phyloP scores from a whole-genome alignment of 2,329 filamentous ascomycete species.

The Ceratocystis cubensis region DNA sequence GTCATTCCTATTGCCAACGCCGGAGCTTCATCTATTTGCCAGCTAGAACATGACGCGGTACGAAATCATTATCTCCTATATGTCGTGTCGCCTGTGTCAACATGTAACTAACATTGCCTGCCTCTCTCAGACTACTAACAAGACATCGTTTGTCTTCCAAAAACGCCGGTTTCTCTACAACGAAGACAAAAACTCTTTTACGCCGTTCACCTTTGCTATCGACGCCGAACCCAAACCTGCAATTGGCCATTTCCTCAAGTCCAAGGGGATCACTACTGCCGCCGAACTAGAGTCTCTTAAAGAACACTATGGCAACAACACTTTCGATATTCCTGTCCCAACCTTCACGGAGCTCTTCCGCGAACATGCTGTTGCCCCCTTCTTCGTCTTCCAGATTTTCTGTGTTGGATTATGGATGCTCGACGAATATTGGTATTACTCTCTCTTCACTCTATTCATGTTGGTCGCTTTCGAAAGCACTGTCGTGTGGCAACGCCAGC shows the following conservation, averaged over 20 bases:
- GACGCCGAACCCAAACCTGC: constrained; percentile 73
- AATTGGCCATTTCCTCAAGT: constrained; percentile 66
- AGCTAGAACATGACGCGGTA: constrained; percentile 61
- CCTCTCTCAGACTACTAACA: constrained; percentile 47
- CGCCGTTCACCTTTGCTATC: constrained; percentile 69
- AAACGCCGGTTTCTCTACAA: constrained; percentile 92
- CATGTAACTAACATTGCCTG: constrained; percentile 7
- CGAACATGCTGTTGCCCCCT: constrained; percentile 94
- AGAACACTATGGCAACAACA: constrained; percentile 90
- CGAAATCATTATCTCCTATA: constrained; percentile 18
- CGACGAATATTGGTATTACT: constrained; percentile 99
- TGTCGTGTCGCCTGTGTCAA: background rate
- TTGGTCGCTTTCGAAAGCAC: constrained; percentile 95
- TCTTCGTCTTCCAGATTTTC: constrained; percentile 99
- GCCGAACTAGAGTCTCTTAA: constrained; percentile 69
- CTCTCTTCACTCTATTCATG: constrained; percentile 97
- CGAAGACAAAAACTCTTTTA: constrained; percentile 57
- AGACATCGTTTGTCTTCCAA: constrained; percentile 88
- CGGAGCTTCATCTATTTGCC: constrained; percentile 76
- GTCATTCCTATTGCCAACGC: constrained; percentile 83
- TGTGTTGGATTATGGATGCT: constrained; percentile 97
- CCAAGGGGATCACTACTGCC: constrained; percentile 58
- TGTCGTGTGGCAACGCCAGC: constrained; percentile 96
- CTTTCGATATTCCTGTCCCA: constrained; percentile 94
- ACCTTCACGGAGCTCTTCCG: constrained; percentile 93